These are phyloP conservation scores for Boletales sp. DNA, from an alignment of 768 basidiomycete species.

Conservation along the genomic window DNA sequence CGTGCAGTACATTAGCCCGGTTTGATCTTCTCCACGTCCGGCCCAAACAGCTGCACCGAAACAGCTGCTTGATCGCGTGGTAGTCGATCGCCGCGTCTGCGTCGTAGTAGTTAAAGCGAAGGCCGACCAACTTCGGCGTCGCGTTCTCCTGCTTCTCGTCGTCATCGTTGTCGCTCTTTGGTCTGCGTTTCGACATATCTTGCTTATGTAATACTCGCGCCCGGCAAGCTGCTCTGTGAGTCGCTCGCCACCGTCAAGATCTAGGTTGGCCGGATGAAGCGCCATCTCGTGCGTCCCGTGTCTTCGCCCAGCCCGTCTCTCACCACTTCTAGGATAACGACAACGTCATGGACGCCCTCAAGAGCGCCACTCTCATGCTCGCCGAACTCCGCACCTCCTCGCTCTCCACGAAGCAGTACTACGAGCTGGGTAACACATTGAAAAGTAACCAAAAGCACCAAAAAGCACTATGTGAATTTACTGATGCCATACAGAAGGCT, in stretches of 20 bases:
- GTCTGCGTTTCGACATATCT: conserved; percentile 53
- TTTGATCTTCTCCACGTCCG: conserved; percentile 71
- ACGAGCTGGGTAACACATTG: too few species aligned
- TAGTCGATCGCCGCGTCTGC: conserved; percentile 80
- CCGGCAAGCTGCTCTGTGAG: conserved; percentile 77
- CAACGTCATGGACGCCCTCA: conserved; percentile 97
- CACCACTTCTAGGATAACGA: conserved; percentile 67
- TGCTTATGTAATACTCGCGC: conserved; percentile 16
- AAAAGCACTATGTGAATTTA: too few species aligned
- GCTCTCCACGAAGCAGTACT: conserved; percentile 95
- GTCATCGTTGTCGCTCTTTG: conserved; percentile 30
- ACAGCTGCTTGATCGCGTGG: conserved; percentile 75
- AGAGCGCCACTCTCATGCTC: conserved; percentile 96
- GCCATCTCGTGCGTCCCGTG: conserved; percentile 74
- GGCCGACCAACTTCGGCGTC: conserved; percentile 23
- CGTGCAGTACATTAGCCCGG: too few species aligned
- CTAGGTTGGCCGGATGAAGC: conserved; percentile 92
- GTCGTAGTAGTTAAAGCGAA: conserved; percentile 86
- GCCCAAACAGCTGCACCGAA: conserved; percentile 62
- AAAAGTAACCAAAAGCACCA: too few species aligned
- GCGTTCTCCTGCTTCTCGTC: conserved; percentile 33
- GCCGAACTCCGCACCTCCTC: conserved; percentile 93
- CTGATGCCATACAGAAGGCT: too few species aligned
- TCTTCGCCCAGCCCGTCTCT: neutral
- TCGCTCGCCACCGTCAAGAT: conserved; percentile 84